Evolutionary conservation across 2,329 filamentous ascomycete genomes (phyloP), one percentile per base, ranked within the genome.

Genomic region (Polytolypa hystricis): DNA sequence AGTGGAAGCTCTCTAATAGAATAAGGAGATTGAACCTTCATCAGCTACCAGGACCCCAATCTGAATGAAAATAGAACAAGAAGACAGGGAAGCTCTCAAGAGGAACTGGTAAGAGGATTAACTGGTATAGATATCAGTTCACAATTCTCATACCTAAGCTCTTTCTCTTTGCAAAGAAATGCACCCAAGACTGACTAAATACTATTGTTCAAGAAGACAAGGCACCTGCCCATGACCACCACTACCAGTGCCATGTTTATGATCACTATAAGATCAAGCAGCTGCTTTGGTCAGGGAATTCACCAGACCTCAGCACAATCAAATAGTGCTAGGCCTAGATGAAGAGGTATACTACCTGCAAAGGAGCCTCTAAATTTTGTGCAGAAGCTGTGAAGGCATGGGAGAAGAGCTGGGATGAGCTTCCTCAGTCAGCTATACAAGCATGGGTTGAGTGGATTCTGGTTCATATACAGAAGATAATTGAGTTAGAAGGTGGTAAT

Each of bases 121-220:
- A 51, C 23, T 46, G 32, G 40, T 49, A 44, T 39, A 23, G 41
- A 25, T 47, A 49, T 42, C 25, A 43, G 18, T 40, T 43, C 23
- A 19, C 26, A 26, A 46, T 51, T 14, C 33, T 50, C 14, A 8
- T 32, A 6, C 18, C 20, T n/a, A 46, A 47, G 36, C 37, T 51
- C 9, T 32, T 51, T 12, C 45, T 42, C 3, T 51, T 51, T 42
- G 42, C 38, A 26, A 29, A 36, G 29, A 30, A 42, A 30, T 46
- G 35, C 28, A 5, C 34, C 19, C 28, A 34, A 10, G 35, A 39
- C 37, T 25, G 40, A 2, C 45, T 42, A 21, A 38, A 42, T 35
- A 43, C 46, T 10, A 30, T 49, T 9, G 40, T 50, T 36, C 40
- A 47, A 42, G 41, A 49, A 30, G 42, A 50, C 44, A 47, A 47